phyloP scores from a whole-genome alignment of 2,329 filamentous ascomycete species.

The Penicillium sp. region DNA sequence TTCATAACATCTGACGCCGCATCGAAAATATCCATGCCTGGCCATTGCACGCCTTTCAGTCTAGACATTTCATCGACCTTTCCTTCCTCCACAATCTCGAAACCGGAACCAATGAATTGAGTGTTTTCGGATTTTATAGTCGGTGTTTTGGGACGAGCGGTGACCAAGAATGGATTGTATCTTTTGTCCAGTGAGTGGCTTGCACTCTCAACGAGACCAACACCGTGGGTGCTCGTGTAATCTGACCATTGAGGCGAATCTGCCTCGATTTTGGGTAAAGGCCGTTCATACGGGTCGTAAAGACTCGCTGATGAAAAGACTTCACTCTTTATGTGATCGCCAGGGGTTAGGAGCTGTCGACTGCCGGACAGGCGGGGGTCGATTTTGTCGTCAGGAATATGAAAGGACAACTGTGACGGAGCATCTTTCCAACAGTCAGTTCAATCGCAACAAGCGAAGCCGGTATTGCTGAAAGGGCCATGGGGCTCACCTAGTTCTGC shows the following conservation, averaged over 20 bases:
- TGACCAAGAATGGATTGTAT: not conserved
- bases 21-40: constrained; percentile 52
- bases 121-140: constrained; percentile 17
- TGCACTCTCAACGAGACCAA: not conserved
- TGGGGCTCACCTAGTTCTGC: not conserved
- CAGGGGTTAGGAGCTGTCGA: not conserved
- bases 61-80: constrained; percentile 36
- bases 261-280: constrained; percentile 3
- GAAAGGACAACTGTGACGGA: not conserved
- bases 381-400: constrained; percentile 9
- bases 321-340: not conserved
- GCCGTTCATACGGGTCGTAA: not conserved
- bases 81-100: constrained; percentile 23
- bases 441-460: not conserved
- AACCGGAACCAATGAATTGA: constrained; percentile 19
- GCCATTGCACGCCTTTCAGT: constrained; percentile 48
- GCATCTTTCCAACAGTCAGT: not conserved
- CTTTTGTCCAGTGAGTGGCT: not conserved
- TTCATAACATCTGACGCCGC: constrained; percentile 48
- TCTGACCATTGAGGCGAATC: not conserved
- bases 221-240: not conserved
- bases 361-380: constrained; percentile 11
- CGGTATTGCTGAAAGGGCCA: not conserved
- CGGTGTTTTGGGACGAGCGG: not conserved
- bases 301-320: not conserved